Base-by-base conservation (phyloP, 1,139 yeast genomes). In the Saccharomyces hybrid region DNA sequence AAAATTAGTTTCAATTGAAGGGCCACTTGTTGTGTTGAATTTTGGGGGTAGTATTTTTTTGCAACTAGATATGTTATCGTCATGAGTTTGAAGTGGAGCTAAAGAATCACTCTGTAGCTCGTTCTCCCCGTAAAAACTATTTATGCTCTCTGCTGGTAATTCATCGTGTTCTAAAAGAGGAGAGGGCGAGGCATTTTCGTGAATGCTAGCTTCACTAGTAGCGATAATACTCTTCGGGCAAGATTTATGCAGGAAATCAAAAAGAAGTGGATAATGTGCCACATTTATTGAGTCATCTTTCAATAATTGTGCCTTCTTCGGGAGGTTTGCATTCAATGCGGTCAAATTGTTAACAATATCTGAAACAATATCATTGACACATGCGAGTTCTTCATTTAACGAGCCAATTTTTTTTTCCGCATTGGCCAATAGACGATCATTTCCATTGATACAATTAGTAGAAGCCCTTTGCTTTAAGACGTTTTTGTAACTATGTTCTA, bases 241-340 rank as follows among this genome's bases (percentile, higher is more conserved):
- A 31, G 56, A 54, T 20, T 53, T 50, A 29, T 51, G 58, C 28
- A 64, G 29, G 23, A 62, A 16, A 27, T 57, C 58, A 52, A 63
- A 65, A 11, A 65, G 51, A 6, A 59, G 48, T 1, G 69, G 70
- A 50, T 60, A 66, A 50, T 65, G 70, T 34, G 58, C 57, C 49
- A 58, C 54, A 52, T 60, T 64, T 13, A 64, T 55, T 2, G 51
- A 47, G 20, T 63, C 59, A 14, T 59, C 55, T 27, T 54, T 57
- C 4, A 64, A 47, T 14, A 58, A 53, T 46, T 60, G 57, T 16
- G 52, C 51, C 41, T 57, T 56, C 23, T 31, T 38, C 6, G 63
- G 61, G 11, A 64, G 53, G 31, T 52, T 53, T 7, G 50, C 32
- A 53, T 63, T 63, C 11, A 38, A 38, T 20, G 44, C 44, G 20